Evolutionary conservation across 2,329 filamentous ascomycete genomes (phyloP).

Genomic region (Aureobasidium leucospermi): DNA sequence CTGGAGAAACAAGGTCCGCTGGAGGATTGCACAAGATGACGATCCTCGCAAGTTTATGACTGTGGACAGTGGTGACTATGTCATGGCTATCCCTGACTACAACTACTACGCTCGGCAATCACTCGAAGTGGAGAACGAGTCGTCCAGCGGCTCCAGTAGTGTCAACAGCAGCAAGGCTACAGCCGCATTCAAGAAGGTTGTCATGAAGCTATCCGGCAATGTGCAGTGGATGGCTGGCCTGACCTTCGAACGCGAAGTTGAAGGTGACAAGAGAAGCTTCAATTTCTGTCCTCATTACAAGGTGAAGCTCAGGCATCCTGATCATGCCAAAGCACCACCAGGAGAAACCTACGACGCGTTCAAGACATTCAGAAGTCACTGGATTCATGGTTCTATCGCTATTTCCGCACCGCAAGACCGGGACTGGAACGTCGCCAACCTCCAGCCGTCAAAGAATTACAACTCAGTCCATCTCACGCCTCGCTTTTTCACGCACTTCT

Average conservation of each 20-base stretch:
- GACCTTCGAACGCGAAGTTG: constrained; percentile 81
- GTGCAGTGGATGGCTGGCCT: constrained; percentile 88
- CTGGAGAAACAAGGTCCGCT: constrained; percentile 89
- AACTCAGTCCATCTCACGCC: constrained; percentile 93
- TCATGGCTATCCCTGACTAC: constrained; percentile 89
- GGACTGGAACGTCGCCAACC: constrained; percentile 72
- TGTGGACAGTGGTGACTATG: constrained; percentile 90
- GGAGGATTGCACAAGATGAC: constrained; percentile 75
- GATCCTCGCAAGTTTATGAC: constrained; percentile 92
- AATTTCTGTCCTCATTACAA: constrained; percentile 90
- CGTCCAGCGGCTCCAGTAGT: constrained; percentile 50
- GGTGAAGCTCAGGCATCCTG: constrained; percentile 74
- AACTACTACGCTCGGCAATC: constrained; percentile 75
- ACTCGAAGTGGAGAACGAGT: constrained; percentile 36
- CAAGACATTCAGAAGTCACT: constrained; percentile 88
- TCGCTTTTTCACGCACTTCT: constrained; percentile 97
- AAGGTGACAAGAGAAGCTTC: constrained; percentile 67
- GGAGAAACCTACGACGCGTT: constrained; percentile 76
- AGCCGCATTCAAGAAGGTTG: constrained; percentile 92
- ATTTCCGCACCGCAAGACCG: constrained; percentile 79
- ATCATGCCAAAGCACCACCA: constrained; percentile 55
- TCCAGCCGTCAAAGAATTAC: constrained; percentile 78
- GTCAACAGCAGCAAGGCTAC: constrained; percentile 62
- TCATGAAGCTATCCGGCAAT: constrained; percentile 97
- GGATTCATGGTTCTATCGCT: constrained; percentile 92